Evolutionary conservation across 164 flowering plant species (phyloP).

Genomic region (Houttuynia cordata): DNA sequence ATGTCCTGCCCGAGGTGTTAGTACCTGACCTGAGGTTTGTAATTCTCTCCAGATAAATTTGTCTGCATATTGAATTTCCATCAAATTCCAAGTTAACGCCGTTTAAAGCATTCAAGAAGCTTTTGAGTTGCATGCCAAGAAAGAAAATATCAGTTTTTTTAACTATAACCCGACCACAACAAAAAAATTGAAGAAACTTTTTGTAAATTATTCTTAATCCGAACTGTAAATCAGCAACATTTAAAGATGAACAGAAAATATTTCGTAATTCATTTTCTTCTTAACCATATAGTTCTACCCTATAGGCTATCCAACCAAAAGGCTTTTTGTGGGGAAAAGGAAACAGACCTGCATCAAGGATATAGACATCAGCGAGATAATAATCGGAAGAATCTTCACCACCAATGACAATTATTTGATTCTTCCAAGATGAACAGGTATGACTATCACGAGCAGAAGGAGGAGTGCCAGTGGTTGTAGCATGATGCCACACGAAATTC

Average conservation of each 20-base stretch:
- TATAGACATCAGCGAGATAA: constrained; percentile 82
- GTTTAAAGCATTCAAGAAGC: too few species aligned
- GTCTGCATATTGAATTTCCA: constrained; percentile 25
- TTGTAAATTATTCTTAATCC: neutral
- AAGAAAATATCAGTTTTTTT: neutral
- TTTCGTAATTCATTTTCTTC: neutral
- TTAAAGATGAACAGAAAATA: neutral
- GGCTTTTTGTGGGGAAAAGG: neutral
- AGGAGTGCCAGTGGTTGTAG: constrained; percentile 58
- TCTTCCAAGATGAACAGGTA: constrained; percentile 86
- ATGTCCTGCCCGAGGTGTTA: constrained; percentile 93
- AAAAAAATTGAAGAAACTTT: too few species aligned
- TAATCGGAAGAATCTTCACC: constrained; percentile 87
- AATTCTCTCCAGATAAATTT: constrained; percentile 76
- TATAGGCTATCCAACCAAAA: neutral
- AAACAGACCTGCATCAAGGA: constrained; percentile 74
- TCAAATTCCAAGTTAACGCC: neutral
- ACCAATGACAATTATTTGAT: constrained; percentile 72
- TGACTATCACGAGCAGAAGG: constrained; percentile 94
- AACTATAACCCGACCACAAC: neutral
- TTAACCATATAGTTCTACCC: neutral
- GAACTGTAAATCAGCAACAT: too few species aligned
- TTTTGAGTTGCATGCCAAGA: too few species aligned
- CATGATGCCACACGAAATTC: constrained; percentile 69
- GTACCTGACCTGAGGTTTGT: constrained; percentile 50